These are phyloP conservation scores for Chalaropsis ovoidea DNA, from an alignment of 2,329 filamentous ascomycete genomes.

Conservation along the genomic window DNA sequence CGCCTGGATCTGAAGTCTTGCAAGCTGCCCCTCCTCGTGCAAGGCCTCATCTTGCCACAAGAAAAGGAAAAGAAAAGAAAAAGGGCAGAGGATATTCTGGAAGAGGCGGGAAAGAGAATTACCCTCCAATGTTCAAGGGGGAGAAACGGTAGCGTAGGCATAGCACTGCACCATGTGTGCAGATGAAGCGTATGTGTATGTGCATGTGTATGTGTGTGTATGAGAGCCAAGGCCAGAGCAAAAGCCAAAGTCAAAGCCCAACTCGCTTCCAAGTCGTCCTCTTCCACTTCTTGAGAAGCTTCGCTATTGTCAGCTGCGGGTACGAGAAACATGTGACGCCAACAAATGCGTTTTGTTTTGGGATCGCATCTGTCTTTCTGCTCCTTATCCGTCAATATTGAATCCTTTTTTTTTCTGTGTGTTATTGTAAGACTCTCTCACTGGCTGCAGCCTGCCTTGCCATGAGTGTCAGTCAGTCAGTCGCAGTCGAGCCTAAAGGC, in stretches of 20 bases:
- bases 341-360: neutral
- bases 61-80: neutral
- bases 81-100: neutral
- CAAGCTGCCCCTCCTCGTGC: neutral
- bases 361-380: neutral
- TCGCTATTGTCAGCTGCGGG: neutral
- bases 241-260: too few species aligned
- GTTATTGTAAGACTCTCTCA: too few species aligned
- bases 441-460: too few species aligned
- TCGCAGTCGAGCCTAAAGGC: too few species aligned
- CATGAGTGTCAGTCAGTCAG: too few species aligned
- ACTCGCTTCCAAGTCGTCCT: neutral
- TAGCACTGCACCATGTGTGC: too few species aligned
- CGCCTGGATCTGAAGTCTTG: neutral
- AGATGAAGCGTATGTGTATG: neutral
- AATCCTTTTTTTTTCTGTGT: neutral
- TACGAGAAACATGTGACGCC: neutral
- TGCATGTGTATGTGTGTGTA: neutral
- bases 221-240: too few species aligned
- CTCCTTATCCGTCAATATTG: neutral
- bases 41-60: neutral
- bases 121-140: neutral
- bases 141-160: too few species aligned
- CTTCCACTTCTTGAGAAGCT: neutral
- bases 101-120: neutral